Evolutionary conservation across 805 yeast species (phyloP).

Genomic region (Tetrapisispora fleetii): DNA sequence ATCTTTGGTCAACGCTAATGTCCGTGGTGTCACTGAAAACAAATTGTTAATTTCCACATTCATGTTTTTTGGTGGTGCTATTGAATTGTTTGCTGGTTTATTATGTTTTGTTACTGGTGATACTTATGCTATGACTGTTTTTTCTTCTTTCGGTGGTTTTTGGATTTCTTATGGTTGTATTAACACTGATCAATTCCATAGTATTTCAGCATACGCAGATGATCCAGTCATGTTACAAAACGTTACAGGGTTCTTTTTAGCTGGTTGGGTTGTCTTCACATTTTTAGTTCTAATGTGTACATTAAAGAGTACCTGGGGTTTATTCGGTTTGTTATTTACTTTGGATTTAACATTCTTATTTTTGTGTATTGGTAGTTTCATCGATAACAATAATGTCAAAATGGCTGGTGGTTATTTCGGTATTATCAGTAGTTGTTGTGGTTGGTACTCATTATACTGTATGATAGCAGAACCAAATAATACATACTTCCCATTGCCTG

Average conservation of each 20-base stretch:
- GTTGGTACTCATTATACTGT: conserved; percentile 56
- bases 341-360: conserved; percentile 46
- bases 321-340: conserved; percentile 44
- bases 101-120: conserved; percentile 69
- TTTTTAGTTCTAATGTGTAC: conserved; percentile 48
- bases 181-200: conserved; percentile 47
- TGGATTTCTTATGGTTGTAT: conserved; percentile 72
- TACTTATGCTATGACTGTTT: conserved; percentile 59
- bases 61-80: conserved; percentile 62
- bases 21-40: conserved; percentile 55
- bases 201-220: conserved; percentile 38
- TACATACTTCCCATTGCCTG: conserved; percentile 44
- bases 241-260: conserved; percentile 47
- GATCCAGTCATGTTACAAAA: conserved; percentile 37
- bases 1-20: conserved; percentile 52
- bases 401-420: conserved; percentile 60
- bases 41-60: conserved; percentile 58
- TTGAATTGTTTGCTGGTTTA: conserved; percentile 65
- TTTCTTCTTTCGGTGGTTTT: conserved; percentile 52
- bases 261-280: conserved; percentile 59
- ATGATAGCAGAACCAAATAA: conserved; percentile 51
- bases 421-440: conserved; percentile 43
- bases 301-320: conserved; percentile 49
- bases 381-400: conserved; percentile 33
- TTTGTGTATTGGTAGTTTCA: conserved; percentile 42